Conservation (phyloP, 1,284 basidiomycete genomes). For the Trichosporon faecale region DNA sequence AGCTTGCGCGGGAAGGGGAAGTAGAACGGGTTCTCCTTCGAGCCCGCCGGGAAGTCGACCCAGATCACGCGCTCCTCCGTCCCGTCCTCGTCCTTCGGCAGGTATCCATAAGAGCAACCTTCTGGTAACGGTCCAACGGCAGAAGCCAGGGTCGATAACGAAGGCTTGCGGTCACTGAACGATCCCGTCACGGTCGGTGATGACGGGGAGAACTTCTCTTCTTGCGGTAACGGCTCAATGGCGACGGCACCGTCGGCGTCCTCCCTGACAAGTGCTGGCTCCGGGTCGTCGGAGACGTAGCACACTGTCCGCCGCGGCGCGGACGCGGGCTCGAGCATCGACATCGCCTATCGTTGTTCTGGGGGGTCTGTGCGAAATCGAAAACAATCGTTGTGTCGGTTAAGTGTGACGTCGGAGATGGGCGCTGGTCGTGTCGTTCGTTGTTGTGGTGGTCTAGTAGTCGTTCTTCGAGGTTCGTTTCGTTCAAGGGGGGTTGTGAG, state of each 20-base stretch:
- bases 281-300: not conserved
- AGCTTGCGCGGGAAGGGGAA: slow-evolving; percentile 59
- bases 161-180: slow-evolving; percentile 3
- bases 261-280: not conserved
- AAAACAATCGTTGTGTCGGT: not conserved
- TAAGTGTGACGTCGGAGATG: not conserved
- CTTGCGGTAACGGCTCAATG: not conserved
- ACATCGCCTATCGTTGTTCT: not conserved
- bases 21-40: slow-evolving; percentile 60
- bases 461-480: not conserved
- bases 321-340: not conserved
- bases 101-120: slow-evolving; percentile 17
- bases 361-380: not conserved
- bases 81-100: slow-evolving; percentile 13
- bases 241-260: not conserved
- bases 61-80: slow-evolving; percentile 41
- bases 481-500: not conserved
- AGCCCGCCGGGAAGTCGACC: slow-evolving; percentile 61
- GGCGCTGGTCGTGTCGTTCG: not conserved
- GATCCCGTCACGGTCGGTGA: slow-evolving; percentile 3
- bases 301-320: not conserved
- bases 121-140: slow-evolving; percentile 13
- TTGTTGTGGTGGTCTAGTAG: too few relatives aligned
- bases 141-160: slow-evolving; percentile 10
- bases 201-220: not conserved